These are phyloP conservation scores for Medicago lupulina DNA, from an alignment of 306 rosid genomes.

Conservation along the genomic window DNA sequence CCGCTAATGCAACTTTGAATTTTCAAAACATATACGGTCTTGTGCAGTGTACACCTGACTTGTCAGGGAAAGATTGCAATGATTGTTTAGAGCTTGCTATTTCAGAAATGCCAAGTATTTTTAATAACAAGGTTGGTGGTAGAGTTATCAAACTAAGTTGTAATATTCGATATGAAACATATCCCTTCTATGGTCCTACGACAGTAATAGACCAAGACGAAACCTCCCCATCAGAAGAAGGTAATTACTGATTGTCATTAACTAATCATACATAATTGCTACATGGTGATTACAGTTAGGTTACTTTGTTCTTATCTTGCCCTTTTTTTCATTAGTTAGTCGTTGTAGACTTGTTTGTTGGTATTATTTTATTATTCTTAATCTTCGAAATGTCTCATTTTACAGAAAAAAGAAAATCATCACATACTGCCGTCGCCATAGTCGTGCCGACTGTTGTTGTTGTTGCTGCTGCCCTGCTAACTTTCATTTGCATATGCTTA, in stretches of 20 bases:
- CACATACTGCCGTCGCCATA: neutral
- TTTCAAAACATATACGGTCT: constrained; percentile 17
- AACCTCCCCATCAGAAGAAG: neutral
- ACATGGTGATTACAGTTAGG: too few species aligned
- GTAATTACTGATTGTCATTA: neutral
- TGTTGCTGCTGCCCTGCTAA: neutral
- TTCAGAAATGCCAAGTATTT: neutral
- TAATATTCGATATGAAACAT: neutral
- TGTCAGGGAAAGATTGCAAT: constrained; percentile 12
- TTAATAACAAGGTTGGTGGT: constrained; percentile 52
- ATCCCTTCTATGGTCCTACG: neutral
- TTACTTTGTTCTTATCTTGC: neutral
- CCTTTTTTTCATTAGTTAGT: too few species aligned
- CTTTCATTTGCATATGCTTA: neutral
- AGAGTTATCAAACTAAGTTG: neutral
- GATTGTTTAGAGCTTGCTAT: neutral
- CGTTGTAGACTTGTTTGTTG: too few species aligned
- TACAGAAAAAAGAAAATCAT: neutral
- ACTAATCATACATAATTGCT: neutral
- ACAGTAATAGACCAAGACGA: neutral
- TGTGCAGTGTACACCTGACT: constrained; percentile 53
- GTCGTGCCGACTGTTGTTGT: neutral
- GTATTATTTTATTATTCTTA: too few species aligned
- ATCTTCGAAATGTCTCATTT: neutral
- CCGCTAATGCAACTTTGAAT: neutral